Base-by-base conservation (phyloP, 2,329 filamentous ascomycete species). In the Colletotrichum spinosum region DNA sequence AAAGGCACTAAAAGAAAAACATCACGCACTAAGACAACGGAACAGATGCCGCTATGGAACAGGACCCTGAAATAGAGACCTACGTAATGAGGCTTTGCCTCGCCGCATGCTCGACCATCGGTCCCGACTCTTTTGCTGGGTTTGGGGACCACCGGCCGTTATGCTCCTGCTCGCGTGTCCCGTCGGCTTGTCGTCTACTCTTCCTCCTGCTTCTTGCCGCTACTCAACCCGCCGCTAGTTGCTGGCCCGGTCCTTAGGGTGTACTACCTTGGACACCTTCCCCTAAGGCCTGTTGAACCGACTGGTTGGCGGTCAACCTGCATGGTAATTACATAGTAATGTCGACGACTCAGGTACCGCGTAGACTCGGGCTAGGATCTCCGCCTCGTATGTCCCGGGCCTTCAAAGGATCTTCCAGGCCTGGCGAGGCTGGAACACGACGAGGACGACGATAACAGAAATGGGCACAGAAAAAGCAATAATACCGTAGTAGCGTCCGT, bases 51-150 rank as follows among this genome's bases (percentile, higher is more conserved):
- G 61, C 48, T 37, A 11, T 44, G 25, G n/a, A 46, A 17, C 13
- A 61, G 37, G 45, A 65, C 62, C 62, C 62, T 65, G 62, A 56
- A 61, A 65, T 65, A 51, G 61, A 59, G 37, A 50, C 25, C 56
- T 61, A 65, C 62, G 57, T 61, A 65, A 55, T 48, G 55, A 52
- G 55, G 55, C 51, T 34, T 34, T 54, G 50, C 12, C 37, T 37
- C 41, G 35, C 38, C 35, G 34, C 45, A 42, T 37, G 49, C 41
- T 25, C 56, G 15, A 17, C 50, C 6, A n/a, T 12, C 61, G 61
- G 56, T 65, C 60, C 33, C 38, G 37, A 55, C 44, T 33, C 42
- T 15, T 38, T 10, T n/a, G 42, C 8, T n/a, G 42, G 42, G 42
- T 44, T 56, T 65, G 51, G 62, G 45, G 41, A 55, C 45, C 45